Evolutionary conservation across 2,329 filamentous ascomycete genomes (phyloP).

Genomic region (Cercospora sp.): DNA sequence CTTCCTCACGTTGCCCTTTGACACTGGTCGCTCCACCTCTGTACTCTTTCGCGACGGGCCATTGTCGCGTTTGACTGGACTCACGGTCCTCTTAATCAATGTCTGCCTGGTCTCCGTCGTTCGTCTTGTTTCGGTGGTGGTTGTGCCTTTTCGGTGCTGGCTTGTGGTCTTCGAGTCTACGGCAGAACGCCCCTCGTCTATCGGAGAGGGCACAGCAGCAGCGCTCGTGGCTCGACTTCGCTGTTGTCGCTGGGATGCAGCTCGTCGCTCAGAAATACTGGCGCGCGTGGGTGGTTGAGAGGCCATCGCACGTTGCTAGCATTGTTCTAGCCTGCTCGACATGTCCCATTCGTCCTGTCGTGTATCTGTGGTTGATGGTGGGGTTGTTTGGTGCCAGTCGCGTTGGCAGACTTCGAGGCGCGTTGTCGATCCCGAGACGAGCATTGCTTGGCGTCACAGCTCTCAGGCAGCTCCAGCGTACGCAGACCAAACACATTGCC

Average conservation of each 20-base stretch:
- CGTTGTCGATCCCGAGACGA: constrained; percentile 10
- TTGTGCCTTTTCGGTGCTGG: constrained; percentile 24
- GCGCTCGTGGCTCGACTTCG: constrained; percentile 31
- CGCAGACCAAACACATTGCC: constrained; percentile 6
- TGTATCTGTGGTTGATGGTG: constrained; percentile 1
- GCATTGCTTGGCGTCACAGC: constrained; percentile 6
- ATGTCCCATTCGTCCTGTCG: not conserved
- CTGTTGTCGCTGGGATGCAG: constrained; percentile 33
- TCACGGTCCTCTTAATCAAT: constrained; percentile 26
- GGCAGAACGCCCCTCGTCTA: constrained; percentile 19
- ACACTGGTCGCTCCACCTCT: constrained; percentile 22
- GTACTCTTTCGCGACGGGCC: constrained; percentile 22
- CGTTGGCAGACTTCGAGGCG: constrained; percentile 6
- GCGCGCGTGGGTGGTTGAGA: constrained; percentile 32
- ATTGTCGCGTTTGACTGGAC: constrained; percentile 24
- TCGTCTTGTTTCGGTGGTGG: constrained; percentile 25
- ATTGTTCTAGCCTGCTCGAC: constrained; percentile 14
- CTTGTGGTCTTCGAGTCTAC: constrained; percentile 20
- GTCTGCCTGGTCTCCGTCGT: constrained; percentile 25
- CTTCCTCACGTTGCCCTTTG: constrained; percentile 20
- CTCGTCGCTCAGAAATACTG: constrained; percentile 33
- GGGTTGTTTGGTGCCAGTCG: constrained; percentile 10
- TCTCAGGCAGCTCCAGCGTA: constrained; percentile 9
- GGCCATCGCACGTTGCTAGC: constrained; percentile 26
- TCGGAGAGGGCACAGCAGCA: constrained; percentile 19